Base-by-base conservation (phyloP, 257 asterid genomes). In the Scutellaria minor region DNA sequence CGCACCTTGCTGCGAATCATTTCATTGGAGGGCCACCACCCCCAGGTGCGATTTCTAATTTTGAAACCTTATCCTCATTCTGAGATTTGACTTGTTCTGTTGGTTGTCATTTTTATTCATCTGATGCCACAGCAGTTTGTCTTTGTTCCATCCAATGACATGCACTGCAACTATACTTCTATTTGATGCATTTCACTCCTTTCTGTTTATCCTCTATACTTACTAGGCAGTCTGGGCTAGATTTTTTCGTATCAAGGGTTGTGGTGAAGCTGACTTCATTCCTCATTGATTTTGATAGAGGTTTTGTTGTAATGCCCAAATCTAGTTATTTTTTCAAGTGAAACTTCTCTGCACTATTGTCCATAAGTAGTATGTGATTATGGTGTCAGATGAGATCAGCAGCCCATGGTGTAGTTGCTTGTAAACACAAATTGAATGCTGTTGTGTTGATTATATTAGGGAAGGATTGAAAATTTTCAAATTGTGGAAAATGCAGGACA, bases 21-120 rank as follows among this genome's bases (percentile, higher is more conserved):
- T 76, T 87, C 65, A 47, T 79, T 66, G 91, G 87, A 67, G 92
- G 86, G 51, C 79, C 80, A 60, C 80, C 83, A 73, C 81, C 77
- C 59, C 79, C 85, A 86, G 98, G 98, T 90, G 63, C 68, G 80
- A 66, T 62, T 42, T 67, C 74, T 78, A 7, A 31, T 71, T 75
- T 66, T 64, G 10, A 63, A 40, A 24, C 41, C 48, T 42, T 60
- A 14, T 68, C 41, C 18, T 81, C 56, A 14, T 9, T 10, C 14
- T 72, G 74, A 5, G n/a, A 52, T 61, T 48, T 71, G 56, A 41
- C 40, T 70, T 18, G 41, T 50, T 52, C 46, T 14, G 39, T 35
- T 15, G 76, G 64, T 58, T 11, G 46, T 52, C 5, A 27, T 39
- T 54, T 59, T 53, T 74, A 1, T 31, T 39, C n/a, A 68, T 59